These are phyloP conservation scores for Stipa capillata DNA, from an alignment of 176 grass and related monocot genomes.

Conservation along the genomic window DNA sequence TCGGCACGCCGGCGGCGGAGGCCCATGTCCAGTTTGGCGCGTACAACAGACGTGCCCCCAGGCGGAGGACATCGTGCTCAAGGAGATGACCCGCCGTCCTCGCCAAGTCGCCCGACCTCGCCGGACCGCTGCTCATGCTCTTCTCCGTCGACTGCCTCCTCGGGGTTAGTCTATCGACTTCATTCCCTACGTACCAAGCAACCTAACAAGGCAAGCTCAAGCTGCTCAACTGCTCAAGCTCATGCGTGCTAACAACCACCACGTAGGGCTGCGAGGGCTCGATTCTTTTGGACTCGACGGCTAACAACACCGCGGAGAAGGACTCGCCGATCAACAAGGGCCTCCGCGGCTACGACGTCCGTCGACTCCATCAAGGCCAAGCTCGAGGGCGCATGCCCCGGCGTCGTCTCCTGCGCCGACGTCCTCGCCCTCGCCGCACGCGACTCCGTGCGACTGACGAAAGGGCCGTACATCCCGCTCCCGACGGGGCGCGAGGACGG, in stretches of 20 bases:
- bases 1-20: not conserved
- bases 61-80: conserved; percentile 46
- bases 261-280: conserved; percentile 63
- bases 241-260: too few relatives aligned
- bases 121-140: conserved; percentile 41
- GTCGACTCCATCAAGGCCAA: conserved; percentile 58
- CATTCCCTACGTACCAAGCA: too few relatives aligned
- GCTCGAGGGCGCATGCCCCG: conserved; percentile 29
- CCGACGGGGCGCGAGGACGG: conserved; percentile 44
- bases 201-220: too few relatives aligned
- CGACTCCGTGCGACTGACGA: conserved; percentile 16
- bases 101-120: conserved; percentile 34
- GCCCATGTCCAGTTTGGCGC: conserved; percentile 34
- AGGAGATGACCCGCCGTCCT: conserved; percentile 39
- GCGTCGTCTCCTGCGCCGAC: conserved; percentile 3
- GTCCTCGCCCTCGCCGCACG: not conserved
- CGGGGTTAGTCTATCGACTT: not conserved
- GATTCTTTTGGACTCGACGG: conserved; percentile 55
- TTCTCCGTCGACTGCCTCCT: conserved; percentile 70
- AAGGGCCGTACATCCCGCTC: conserved; percentile 39
- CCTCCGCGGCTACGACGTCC: conserved; percentile 36
- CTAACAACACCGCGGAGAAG: conserved; percentile 55
- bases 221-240: too few relatives aligned
- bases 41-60: conserved; percentile 65
- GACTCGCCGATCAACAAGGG: conserved; percentile 50